Conservation (phyloP, 371 early-diverging fungal genomes). For the Basidiobolus meristosporus region DNA sequence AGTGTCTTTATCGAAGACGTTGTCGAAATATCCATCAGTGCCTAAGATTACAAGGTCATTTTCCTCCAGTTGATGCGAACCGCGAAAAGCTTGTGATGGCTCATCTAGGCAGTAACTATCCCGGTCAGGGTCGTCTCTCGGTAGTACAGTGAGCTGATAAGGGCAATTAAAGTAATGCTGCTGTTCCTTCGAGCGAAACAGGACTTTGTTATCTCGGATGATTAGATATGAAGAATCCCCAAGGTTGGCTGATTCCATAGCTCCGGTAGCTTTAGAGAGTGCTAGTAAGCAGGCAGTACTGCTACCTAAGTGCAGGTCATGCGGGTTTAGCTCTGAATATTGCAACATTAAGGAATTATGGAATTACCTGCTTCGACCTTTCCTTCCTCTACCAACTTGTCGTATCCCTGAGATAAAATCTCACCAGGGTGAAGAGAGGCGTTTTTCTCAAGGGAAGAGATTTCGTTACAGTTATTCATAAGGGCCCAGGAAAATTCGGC, state of each 20-base stretch:
- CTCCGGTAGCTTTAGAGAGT: conserved; percentile 34
- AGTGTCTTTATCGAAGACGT: conserved; percentile 37
- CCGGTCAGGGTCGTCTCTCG: conserved; percentile 9
- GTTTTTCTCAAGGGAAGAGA: conserved; percentile 16
- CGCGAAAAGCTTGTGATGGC: conserved; percentile 38
- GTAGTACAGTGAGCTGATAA: conserved; percentile 43
- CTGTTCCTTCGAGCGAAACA: conserved; percentile 40
- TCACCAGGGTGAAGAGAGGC: conserved; percentile 25
- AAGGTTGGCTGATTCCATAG: conserved; percentile 33
- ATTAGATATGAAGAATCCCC: conserved; percentile 44
- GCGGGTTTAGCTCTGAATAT: no score
- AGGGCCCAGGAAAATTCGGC: conserved; percentile 47
- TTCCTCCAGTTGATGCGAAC: conserved; percentile 32
- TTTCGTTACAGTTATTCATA: conserved; percentile 40
- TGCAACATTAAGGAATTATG: no score
- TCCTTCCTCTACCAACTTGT: conserved; percentile 24
- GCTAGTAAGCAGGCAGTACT: conserved; percentile 45
- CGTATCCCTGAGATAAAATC: conserved; percentile 32
- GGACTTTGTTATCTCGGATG: conserved; percentile 29
- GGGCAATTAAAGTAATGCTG: conserved; percentile 57
- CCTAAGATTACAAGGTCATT: conserved; percentile 42
- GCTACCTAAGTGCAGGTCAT: no score
- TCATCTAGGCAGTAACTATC: conserved; percentile 2
- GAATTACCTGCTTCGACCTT: conserved; percentile 41
- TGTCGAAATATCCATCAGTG: conserved; percentile 52